Evolutionary conservation across 1,284 basidiomycete species (phyloP).

Genomic region (Fereydounia khargensis): DNA sequence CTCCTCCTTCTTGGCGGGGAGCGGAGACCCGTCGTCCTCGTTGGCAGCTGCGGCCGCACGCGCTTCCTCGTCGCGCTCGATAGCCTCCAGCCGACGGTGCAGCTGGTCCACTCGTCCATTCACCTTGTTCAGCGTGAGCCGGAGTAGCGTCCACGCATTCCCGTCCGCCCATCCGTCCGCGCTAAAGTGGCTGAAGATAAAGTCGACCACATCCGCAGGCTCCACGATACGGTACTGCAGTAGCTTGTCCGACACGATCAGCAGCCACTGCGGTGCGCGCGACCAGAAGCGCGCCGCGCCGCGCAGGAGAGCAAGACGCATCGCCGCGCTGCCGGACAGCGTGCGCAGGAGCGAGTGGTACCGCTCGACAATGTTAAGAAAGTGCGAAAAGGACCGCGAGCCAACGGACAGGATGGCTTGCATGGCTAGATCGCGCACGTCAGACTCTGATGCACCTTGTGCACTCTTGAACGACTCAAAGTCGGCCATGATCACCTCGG

Average conservation of each 20-base stretch:
- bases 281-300: constrained; percentile 71
- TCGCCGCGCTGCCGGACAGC: constrained; percentile 64
- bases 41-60: constrained; percentile 24
- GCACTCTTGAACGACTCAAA: constrained; percentile 64
- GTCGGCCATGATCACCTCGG: constrained; percentile 75
- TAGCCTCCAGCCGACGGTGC: constrained; percentile 33
- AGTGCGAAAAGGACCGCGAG: constrained; percentile 92
- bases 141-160: constrained; percentile 44
- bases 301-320: constrained; percentile 64
- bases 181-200: constrained; percentile 67
- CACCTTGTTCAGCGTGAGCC: constrained; percentile 53
- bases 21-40: neutral
- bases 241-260: constrained; percentile 88
- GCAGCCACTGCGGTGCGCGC: constrained; percentile 63
- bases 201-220: constrained; percentile 82
- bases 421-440: constrained; percentile 76
- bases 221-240: constrained; percentile 98
- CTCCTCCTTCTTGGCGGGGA: constrained; percentile 1
- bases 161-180: constrained; percentile 41
- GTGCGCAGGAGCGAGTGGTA: constrained; percentile 85
- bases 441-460: constrained; percentile 65
- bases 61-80: constrained; percentile 31
- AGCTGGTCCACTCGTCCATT: constrained; percentile 54
- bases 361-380: constrained; percentile 91
- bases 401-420: constrained; percentile 89